Conservation (phyloP, 805 yeast genomes). For the Pichia californica region DNA sequence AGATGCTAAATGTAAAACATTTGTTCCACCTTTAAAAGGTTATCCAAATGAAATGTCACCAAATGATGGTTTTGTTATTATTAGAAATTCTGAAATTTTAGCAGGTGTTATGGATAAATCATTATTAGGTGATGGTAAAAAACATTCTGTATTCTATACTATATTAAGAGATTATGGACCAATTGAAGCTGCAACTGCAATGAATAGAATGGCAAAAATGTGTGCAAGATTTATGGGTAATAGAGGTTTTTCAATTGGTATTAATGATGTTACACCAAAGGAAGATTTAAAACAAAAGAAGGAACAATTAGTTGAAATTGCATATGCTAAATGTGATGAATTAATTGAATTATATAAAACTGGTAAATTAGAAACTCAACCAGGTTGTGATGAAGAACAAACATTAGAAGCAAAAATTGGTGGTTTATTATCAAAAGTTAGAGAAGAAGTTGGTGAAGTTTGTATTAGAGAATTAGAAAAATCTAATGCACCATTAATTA, state of each 20-base stretch:
- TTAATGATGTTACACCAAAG: conserved; percentile 95
- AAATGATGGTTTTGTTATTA: conserved; percentile 89
- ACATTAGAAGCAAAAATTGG: conserved; percentile 97
- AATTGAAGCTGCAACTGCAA: conserved; percentile 87
- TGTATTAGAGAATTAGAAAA: conserved; percentile 88
- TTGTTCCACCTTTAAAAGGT: conserved; percentile 63
- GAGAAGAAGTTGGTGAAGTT: conserved; percentile 98
- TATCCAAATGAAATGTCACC: conserved; percentile 93
- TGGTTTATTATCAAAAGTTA: conserved; percentile 89
- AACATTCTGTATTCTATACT: conserved; percentile 92
- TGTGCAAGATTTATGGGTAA: conserved; percentile 94
- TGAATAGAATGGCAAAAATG: conserved; percentile 99
- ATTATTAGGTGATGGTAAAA: conserved; percentile 94
- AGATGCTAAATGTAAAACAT: conserved; percentile 93
- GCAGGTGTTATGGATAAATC: conserved; percentile 98
- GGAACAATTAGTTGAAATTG: conserved; percentile 83
- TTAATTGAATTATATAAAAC: conserved; percentile 68
- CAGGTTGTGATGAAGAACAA: conserved; percentile 98
- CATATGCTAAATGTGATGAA: conserved; percentile 87
- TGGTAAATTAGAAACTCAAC: conserved; percentile 94
- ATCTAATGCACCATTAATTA: conserved; percentile 91
- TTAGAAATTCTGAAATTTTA: conserved; percentile 81
- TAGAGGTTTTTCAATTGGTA: conserved; percentile 95
- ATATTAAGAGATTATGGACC: conserved; percentile 96
- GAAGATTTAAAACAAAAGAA: conserved; percentile 65